A percentile compares a stretch with the other conserved stretches of the same genome.
phyloP scores from a whole-genome alignment of 73 alveolate genomes.

The Paramecium sexaurelia region DNA sequence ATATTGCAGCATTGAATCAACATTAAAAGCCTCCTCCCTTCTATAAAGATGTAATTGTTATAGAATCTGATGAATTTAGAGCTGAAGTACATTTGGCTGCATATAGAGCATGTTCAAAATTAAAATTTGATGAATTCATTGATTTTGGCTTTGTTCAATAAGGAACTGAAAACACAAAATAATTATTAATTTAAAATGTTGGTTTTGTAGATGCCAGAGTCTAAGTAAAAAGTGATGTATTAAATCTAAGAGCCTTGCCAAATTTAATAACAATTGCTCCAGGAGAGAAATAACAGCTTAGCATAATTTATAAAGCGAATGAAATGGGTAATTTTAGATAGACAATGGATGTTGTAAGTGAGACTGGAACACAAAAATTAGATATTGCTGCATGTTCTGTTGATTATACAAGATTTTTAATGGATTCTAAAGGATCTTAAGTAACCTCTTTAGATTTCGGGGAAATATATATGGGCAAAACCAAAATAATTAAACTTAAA shows the following conservation, averaged over 20 bases:
- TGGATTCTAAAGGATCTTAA: constrained; percentile 88
- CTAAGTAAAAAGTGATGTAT: constrained; percentile 78
- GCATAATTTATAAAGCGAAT: constrained; percentile 83
- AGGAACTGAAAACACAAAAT: constrained; percentile 80
- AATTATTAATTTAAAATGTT: constrained; percentile 84
- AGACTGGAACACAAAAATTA: constrained; percentile 86
- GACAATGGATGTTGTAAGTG: constrained; percentile 88
- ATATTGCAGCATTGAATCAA: neutral
- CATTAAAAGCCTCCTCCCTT: constrained; percentile 59
- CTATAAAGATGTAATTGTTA: constrained; percentile 89
- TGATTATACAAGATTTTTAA: constrained; percentile 77
- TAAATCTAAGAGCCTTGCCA: constrained; percentile 85
- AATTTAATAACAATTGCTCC: constrained; percentile 81
- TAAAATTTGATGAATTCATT: constrained; percentile 88
- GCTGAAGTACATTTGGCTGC: constrained; percentile 84
- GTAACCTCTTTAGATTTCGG: constrained; percentile 94
- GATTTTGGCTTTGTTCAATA: constrained; percentile 91
- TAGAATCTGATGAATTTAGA: constrained; percentile 85
- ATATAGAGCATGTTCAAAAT: constrained; percentile 85
- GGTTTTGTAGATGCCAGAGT: constrained; percentile 88
- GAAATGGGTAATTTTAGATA: constrained; percentile 41
- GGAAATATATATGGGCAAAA: constrained; percentile 93
- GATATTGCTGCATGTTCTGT: constrained; percentile 97
- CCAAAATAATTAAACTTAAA: constrained; percentile 85
- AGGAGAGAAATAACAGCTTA: constrained; percentile 77